Evolutionary conservation across 2,329 filamentous ascomycete genomes (phyloP).

Genomic region (Dactylonectria macrodidyma): DNA sequence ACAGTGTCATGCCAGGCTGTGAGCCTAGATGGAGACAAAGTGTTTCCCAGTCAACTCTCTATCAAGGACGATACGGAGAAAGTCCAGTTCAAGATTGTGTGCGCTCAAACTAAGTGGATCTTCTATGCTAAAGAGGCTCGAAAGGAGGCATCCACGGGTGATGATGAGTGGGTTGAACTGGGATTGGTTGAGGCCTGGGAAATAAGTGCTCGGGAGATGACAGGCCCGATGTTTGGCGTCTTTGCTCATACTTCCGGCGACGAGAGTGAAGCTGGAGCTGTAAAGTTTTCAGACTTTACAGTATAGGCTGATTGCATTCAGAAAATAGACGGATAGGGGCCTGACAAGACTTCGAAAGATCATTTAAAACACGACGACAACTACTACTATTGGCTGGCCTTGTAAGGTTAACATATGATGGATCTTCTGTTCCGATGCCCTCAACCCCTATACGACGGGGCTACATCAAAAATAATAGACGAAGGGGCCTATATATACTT

Average conservation of each 20-base stretch:
- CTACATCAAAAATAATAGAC: too few species aligned
- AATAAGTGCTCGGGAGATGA: slow-evolving; percentile 23
- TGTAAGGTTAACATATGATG: too few species aligned
- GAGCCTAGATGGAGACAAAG: slow-evolving; percentile 14
- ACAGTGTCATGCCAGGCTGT: slow-evolving; percentile 2
- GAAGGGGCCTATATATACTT: too few species aligned
- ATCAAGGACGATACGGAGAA: background rate
- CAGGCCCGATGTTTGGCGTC: slow-evolving; percentile 30
- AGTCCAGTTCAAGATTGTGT: slow-evolving; percentile 19
- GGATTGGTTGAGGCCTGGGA: slow-evolving; percentile 21
- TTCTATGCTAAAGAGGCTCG: slow-evolving; percentile 3
- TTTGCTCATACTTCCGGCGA: slow-evolving; percentile 12
- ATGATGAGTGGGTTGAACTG: slow-evolving; percentile 23
- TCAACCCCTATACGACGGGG: too few species aligned
- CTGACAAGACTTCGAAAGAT: too few species aligned
- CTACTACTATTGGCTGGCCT: too few species aligned
- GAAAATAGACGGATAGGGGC: background rate
- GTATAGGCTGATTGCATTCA: background rate
- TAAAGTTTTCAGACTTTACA: background rate
- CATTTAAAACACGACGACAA: too few species aligned
- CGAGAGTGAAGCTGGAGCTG: background rate
- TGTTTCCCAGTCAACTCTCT: background rate
- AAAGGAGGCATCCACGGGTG: background rate
- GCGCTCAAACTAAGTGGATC: slow-evolving; percentile 19
- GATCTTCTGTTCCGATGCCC: too few species aligned